A percentile compares a stretch with the other conserved stretches of the same genome.
phyloP scores from a whole-genome alignment of 768 basidiomycete species.

The Cystobasidium onofrii region DNA sequence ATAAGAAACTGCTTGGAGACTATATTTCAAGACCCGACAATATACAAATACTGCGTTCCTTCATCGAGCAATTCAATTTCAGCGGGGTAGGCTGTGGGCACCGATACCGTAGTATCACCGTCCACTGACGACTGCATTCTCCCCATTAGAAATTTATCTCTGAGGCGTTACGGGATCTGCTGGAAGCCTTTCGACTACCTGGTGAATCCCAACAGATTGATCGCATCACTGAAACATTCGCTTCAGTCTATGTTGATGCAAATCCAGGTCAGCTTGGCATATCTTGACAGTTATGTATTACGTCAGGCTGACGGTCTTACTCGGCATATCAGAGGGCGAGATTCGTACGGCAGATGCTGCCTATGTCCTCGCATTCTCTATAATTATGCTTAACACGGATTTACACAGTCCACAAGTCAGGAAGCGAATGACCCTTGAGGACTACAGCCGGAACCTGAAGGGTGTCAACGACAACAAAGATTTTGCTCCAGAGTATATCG shows the following conservation, averaged over 20 bases:
- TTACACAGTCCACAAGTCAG: conserved; percentile 79
- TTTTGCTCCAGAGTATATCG: conserved; percentile 78
- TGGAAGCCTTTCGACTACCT: conserved; percentile 87
- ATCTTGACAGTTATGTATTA: background rate
- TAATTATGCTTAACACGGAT: conserved; percentile 98
- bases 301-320: background rate
- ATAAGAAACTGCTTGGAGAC: conserved; percentile 89
- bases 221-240: conserved; percentile 90
- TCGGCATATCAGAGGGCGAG: conserved; percentile 55
- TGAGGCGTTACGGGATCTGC: conserved; percentile 87
- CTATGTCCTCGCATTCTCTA: conserved; percentile 85
- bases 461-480: conserved; percentile 80
- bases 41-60: conserved; percentile 71
- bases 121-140: background rate
- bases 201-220: conserved; percentile 91
- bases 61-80: conserved; percentile 82
- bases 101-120: background rate
- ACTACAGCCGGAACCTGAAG: conserved; percentile 81
- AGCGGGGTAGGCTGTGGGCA: conserved; percentile 52
- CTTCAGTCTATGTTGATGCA: conserved; percentile 77
- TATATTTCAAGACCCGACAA: conserved; percentile 85
- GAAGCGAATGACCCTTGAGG: conserved; percentile 96
- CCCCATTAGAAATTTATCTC: conserved; percentile 72
- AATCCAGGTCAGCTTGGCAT: conserved; percentile 58
- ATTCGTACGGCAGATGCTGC: conserved; percentile 85